Conservation (phyloP, 2,329 filamentous ascomycete species). For the Bipolaris zeicola region DNA sequence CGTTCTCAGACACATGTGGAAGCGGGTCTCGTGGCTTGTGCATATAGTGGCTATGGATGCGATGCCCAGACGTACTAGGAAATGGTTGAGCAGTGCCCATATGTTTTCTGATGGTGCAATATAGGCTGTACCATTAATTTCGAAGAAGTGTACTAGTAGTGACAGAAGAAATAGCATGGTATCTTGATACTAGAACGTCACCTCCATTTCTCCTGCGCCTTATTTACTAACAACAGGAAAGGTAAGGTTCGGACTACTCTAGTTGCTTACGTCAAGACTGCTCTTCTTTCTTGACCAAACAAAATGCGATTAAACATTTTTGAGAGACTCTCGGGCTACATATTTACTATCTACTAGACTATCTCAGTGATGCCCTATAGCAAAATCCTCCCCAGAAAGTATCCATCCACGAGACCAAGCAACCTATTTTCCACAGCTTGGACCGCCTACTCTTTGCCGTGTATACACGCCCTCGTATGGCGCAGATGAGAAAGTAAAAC, state of each 20-base stretch:
- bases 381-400: too few species aligned
- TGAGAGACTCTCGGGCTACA: too few species aligned
- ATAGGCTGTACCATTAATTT: background rate
- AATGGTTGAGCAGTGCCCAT: background rate
- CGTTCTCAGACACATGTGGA: background rate
- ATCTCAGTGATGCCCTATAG: too few species aligned
- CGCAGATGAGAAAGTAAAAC: too few species aligned
- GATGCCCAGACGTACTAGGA: background rate
- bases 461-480: too few species aligned
- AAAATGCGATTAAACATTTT: too few species aligned
- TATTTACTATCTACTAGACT: too few species aligned
- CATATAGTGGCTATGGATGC: background rate
- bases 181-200: background rate
- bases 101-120: too few species aligned
- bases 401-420: too few species aligned
- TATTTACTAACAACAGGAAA: background rate
- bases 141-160: background rate
- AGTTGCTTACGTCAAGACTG: background rate
- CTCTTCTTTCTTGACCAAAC: background rate
- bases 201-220: background rate
- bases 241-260: background rate
- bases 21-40: background rate
- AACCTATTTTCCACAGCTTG: too few species aligned
- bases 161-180: background rate
- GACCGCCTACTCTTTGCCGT: too few species aligned